Evolutionary conservation across 2,329 filamentous ascomycete genomes (phyloP), one percentile per base, ranked within the genome.

Genomic region (Epichloe amarillans): DNA sequence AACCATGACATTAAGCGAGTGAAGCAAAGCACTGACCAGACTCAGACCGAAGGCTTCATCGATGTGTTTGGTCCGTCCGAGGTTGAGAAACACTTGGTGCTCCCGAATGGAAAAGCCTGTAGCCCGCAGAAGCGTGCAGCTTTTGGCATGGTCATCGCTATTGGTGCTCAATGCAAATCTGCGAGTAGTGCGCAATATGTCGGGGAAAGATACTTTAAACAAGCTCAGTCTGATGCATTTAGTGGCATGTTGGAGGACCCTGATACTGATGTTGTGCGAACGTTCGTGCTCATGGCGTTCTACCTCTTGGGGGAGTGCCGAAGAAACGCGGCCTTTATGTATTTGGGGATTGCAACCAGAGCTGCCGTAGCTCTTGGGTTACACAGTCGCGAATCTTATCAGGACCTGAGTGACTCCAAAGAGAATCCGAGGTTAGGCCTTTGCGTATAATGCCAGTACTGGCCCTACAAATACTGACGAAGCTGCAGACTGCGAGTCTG

Each of bases 241-340:
- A 54, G 52, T 6, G 55, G 56, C 19, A 55, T 62, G 43, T 59
- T 80, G 0, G 71, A 74, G 54, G 72, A 77, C 51, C 76, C 76
- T 0, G 77, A 72, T 36, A 62, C 79, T n/a, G 69, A 76, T 45
- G 66, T 79, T 57, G 71, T 77, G 4, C 65, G 73, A 15, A 64
- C 68, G 0, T 81, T 79, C 53, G 60, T 79, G 0, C 64, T 80
- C 15, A 75, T 81, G 72, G 70, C 76, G 0, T 79, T 79, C 54
- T 81, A 79, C 55, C 76, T 80, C 70, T 68, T 79, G 3, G 76
- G 76, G 75, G 75, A 75, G 5, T 81, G 78, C 50, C 74, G 75
- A 35, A 68, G 77, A 8, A 81, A 81, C 51, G 71, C 79, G 0
- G 78, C 79, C 0, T 83, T 80, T 49, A 80, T 83, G 75, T 83